Conservation (phyloP, 2,329 filamentous ascomycete genomes). For the Arthrinium phaeospermum region DNA sequence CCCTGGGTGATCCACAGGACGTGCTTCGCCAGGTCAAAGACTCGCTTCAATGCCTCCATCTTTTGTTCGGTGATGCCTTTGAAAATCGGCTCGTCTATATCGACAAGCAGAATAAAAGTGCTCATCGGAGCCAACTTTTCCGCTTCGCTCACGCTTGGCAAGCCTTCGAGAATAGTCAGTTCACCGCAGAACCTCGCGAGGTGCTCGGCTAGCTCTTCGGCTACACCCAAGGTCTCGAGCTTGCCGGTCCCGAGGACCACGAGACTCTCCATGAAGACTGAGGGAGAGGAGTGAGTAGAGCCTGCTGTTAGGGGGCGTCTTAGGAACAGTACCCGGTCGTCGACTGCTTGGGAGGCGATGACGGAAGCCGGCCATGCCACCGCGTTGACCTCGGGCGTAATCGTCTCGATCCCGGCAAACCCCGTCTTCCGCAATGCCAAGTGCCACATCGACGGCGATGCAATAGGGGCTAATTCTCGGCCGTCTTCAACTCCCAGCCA, state of each 20-base stretch:
- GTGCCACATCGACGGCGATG: background rate
- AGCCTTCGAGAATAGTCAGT: background rate
- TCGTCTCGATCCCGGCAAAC: background rate
- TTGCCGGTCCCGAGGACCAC: background rate
- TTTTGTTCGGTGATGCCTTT: background rate
- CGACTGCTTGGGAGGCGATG: background rate
- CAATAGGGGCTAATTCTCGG: background rate
- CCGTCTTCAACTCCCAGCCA: constrained; percentile 31
- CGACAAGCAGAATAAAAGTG: background rate
- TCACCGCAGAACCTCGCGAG: background rate
- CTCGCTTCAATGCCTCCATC: background rate
- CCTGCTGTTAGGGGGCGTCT: too few species aligned
- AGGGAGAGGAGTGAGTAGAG: too few species aligned
- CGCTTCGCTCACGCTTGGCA: background rate
- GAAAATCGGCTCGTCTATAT: background rate
- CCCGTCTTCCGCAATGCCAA: background rate
- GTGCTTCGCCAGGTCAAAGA: background rate
- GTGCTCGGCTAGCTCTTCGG: background rate
- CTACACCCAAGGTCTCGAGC: background rate
- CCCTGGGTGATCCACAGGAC: background rate
- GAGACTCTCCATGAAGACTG: background rate
- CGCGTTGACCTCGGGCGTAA: background rate
- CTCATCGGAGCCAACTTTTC: background rate
- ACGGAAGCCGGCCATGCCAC: background rate
- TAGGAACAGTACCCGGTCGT: too few species aligned